Base-by-base conservation (phyloP, 2,329 filamentous ascomycete genomes). In the Cladosporium sp. region DNA sequence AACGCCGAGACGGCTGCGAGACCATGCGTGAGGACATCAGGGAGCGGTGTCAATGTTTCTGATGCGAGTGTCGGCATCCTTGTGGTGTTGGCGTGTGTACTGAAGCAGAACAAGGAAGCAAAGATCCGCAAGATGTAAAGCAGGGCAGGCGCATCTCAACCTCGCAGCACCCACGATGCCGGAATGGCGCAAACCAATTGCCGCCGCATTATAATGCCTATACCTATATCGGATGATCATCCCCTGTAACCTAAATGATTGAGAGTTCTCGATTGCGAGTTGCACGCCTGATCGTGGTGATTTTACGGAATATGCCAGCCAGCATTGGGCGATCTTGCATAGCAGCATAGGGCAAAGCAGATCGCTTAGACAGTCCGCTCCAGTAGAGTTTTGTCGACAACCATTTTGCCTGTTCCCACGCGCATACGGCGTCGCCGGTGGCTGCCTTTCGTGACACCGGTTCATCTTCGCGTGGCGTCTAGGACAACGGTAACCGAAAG, bases 1-100 rank as follows among this genome's bases (percentile, higher is more conserved):
- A 85, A 72, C 31, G 73, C 69, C 28, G 82, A 78, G 64, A 85
- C 79, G 18, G 81, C 80, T 21, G 78, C 78, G 21, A 85, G 73
- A 69, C 82, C 83, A 12, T 70, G 73, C 31, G 73, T 71, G 1
- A 81, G 76, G 40, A 72, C 65, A 14, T 66, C 50, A 6, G 79
- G 75, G 2, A 82, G 69, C 14, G 69, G 68, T 11, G 68, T 37
- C 18, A 80, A 72, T 11, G 77, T 52, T 29, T 29, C 37, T 31
- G 61, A 46, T 31, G 14, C 10, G 18, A 21, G n/a, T 8, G n/a
- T 21, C 40, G n/a, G 40, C 40, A 46, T 46, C 40, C 40, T 46
- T 46, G 40, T 5, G 40, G 40, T 23, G 40, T 46, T n/a, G 21
- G n/a, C 12, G n/a, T 21, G n/a, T 46, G n/a, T 46, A 46, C 40